phyloP scores from a whole-genome alignment of 164 flowering plant species.

The Liriodendron chinense region DNA sequence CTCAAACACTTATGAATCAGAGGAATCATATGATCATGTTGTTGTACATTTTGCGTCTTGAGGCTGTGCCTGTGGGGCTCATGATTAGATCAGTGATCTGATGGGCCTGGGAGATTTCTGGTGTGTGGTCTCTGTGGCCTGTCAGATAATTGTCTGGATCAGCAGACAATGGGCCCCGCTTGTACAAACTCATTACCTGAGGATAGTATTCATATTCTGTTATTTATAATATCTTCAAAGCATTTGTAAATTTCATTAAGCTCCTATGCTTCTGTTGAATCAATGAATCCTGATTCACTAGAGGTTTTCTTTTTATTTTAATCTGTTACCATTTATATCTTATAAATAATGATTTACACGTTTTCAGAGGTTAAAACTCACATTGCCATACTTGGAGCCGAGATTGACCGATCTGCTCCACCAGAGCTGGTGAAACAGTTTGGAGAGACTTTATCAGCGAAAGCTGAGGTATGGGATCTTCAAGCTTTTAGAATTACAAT shows the following conservation, averaged over 20 bases:
- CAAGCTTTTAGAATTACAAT: neutral
- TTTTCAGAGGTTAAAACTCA: slow-evolving; percentile 61
- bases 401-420: slow-evolving; percentile 58
- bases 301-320: neutral
- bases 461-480: slow-evolving; percentile 42
- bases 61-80: no score
- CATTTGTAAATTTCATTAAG: neutral
- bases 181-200: no score
- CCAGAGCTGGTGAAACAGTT: slow-evolving; percentile 68
- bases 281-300: neutral
- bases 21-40: no score
- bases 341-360: neutral
- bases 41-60: no score
- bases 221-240: no score
- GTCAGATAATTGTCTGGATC: no score
- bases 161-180: no score
- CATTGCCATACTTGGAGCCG: slow-evolving; percentile 70
- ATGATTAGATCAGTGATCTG: no score
- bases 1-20: neutral
- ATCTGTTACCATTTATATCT: neutral
- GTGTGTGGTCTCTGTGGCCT: no score
- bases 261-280: neutral
- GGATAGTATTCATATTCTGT: no score
- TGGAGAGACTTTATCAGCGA: slow-evolving; percentile 45
- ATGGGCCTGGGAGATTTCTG: no score